These are phyloP conservation scores for Botryotinia convoluta DNA, from an alignment of 2,329 filamentous ascomycete genomes.

Conservation along the genomic window DNA sequence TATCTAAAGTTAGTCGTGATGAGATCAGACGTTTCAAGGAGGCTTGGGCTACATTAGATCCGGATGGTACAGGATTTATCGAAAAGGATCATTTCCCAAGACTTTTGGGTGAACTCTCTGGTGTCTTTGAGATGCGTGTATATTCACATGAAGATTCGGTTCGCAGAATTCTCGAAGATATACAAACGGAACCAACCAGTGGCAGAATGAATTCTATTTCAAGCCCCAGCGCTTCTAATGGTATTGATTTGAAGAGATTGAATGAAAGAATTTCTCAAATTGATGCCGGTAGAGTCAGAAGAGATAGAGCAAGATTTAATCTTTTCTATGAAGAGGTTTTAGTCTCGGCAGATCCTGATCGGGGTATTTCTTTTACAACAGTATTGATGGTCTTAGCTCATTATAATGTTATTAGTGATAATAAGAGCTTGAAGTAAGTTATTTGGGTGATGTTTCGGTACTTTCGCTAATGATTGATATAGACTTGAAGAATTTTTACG, in stretches of 20 bases:
- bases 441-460: background rate
- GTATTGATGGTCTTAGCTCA: conserved; percentile 95
- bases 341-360: conserved; percentile 84
- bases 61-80: conserved; percentile 87
- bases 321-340: conserved; percentile 97
- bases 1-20: conserved; percentile 85
- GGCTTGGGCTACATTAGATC: conserved; percentile 95
- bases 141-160: conserved; percentile 91
- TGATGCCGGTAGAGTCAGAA: conserved; percentile 71
- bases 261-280: conserved; percentile 71
- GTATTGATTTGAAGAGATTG: conserved; percentile 71
- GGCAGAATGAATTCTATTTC: conserved; percentile 53
- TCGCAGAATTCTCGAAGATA: conserved; percentile 79
- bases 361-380: conserved; percentile 86
- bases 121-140: conserved; percentile 95
- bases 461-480: conserved; percentile 34
- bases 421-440: conserved; percentile 79
- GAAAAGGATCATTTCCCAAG: conserved; percentile 85
- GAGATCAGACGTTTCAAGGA: conserved; percentile 97
- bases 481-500: conserved; percentile 93
- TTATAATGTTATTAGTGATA: conserved; percentile 98
- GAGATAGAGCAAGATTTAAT: conserved; percentile 77
- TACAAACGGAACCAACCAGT: conserved; percentile 45
- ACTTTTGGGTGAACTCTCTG: conserved; percentile 85
- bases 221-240: conserved; percentile 50